Evolutionary conservation across 2,329 filamentous ascomycete species (phyloP).

Genomic region (Aspergillus flavus): DNA sequence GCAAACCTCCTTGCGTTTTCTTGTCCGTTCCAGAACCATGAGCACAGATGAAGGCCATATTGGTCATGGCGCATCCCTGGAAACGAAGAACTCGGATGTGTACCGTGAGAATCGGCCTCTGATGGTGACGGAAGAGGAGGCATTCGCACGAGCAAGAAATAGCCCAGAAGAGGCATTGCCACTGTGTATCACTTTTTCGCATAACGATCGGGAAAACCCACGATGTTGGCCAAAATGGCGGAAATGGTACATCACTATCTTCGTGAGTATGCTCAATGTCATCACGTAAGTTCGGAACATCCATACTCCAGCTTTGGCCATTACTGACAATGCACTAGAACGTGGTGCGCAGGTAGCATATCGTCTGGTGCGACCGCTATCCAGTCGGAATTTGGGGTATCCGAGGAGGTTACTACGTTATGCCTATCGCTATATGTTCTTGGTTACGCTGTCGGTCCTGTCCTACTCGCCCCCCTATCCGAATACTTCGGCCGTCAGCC

Average conservation of each 20-base stretch:
- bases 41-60: neutral
- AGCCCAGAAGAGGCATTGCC: slow-evolving; percentile 28
- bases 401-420: slow-evolving; percentile 34
- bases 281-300: slow-evolving; percentile 23
- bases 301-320: no score
- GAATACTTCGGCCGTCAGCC: slow-evolving; percentile 41
- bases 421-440: slow-evolving; percentile 35
- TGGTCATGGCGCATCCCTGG: neutral
- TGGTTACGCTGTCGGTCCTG: slow-evolving; percentile 32
- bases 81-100: slow-evolving; percentile 20
- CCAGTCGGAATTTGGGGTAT: slow-evolving; percentile 30
- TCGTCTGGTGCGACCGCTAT: slow-evolving; percentile 32
- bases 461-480: slow-evolving; percentile 35
- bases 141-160: slow-evolving; percentile 25
- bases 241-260: slow-evolving; percentile 46
- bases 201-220: slow-evolving; percentile 39
- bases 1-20: neutral
- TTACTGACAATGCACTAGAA: slow-evolving; percentile 15
- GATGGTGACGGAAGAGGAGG: slow-evolving; percentile 27
- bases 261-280: slow-evolving; percentile 41
- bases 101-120: slow-evolving; percentile 18
- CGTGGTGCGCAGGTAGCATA: slow-evolving; percentile 31
- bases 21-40: neutral
- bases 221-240: slow-evolving; percentile 42
- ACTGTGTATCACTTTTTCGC: slow-evolving; percentile 22